Evolutionary conservation across 371 early-diverging fungal species (phyloP).

Genomic region (Mortierella sp.): DNA sequence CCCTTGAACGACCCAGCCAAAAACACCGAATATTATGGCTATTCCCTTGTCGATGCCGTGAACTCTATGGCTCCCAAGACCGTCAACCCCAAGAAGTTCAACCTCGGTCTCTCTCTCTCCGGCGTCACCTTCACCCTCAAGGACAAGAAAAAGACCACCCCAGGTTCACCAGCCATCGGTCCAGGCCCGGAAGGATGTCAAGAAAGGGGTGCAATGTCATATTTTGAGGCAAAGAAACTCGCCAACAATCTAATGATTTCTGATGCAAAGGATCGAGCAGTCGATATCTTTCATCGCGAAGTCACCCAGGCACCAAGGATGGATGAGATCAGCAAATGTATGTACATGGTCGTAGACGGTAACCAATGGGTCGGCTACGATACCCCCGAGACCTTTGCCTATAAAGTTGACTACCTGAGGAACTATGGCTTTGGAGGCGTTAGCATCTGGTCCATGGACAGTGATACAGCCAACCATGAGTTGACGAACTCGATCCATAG

Average conservation of each 20-base stretch:
- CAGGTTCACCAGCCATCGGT: slow-evolving; percentile 45
- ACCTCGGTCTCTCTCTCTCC: slow-evolving; percentile 49
- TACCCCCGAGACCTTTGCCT: slow-evolving; percentile 40
- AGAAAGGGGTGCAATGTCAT: slow-evolving; percentile 51
- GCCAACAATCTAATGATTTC: slow-evolving; percentile 26
- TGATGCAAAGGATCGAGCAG: slow-evolving; percentile 5
- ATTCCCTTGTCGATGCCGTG: slow-evolving; percentile 42
- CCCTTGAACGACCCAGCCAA: slow-evolving; percentile 37
- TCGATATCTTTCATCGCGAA: slow-evolving; percentile 27
- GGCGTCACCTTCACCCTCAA: slow-evolving; percentile 51
- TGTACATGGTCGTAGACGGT: slow-evolving; percentile 51
- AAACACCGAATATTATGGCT: slow-evolving; percentile 42
- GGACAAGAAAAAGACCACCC: slow-evolving; percentile 30
- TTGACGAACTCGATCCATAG: slow-evolving; percentile 37
- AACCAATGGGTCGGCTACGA: slow-evolving; percentile 51
- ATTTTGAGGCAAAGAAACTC: slow-evolving; percentile 37
- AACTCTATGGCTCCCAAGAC: slow-evolving; percentile 46
- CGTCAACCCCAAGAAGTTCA: slow-evolving; percentile 43
- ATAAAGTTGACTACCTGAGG: slow-evolving; percentile 39
- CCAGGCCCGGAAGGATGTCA: slow-evolving; percentile 45
- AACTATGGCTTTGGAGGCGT: slow-evolving; percentile 49
- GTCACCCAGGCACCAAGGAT: slow-evolving; percentile 35
- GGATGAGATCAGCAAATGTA: slow-evolving; percentile 41
- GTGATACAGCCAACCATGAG: slow-evolving; percentile 40
- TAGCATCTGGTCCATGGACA: slow-evolving; percentile 55